Evolutionary conservation across 1,284 basidiomycete species (phyloP).

Genomic region (Apiotrichum brassicae): DNA sequence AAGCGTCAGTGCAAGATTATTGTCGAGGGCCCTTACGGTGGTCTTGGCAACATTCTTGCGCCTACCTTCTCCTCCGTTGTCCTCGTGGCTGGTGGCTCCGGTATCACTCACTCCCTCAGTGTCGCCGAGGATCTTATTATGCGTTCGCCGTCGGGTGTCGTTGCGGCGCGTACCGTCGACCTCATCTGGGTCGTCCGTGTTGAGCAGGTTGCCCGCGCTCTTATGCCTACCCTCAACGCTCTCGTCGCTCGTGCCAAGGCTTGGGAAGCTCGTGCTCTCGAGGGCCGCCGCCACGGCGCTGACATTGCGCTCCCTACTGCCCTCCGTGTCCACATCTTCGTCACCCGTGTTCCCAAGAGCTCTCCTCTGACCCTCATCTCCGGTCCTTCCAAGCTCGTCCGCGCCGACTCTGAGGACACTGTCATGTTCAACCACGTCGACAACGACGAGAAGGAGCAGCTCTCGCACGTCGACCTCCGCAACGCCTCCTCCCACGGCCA

Average conservation of each 20-base stretch:
- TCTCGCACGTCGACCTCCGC: not conserved
- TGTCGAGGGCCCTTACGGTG: slow-evolving; percentile 46
- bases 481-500: not conserved
- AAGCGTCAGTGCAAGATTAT: slow-evolving; percentile 21
- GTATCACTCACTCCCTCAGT: slow-evolving; percentile 39
- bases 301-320: slow-evolving; percentile 25
- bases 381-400: not conserved
- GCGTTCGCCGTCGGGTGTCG: slow-evolving; percentile 34
- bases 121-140: slow-evolving; percentile 38
- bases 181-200: slow-evolving; percentile 44
- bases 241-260: slow-evolving; percentile 36
- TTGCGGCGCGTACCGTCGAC: slow-evolving; percentile 41
- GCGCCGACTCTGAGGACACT: not conserved
- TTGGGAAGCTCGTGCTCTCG: slow-evolving; percentile 29
- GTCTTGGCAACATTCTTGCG: slow-evolving; percentile 38
- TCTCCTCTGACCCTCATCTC: slow-evolving; percentile 32
- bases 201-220: slow-evolving; percentile 32
- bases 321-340: slow-evolving; percentile 38
- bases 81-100: slow-evolving; percentile 44
- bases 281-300: slow-evolving; percentile 20
- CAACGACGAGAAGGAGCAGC: not conserved
- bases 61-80: slow-evolving; percentile 41
- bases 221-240: slow-evolving; percentile 31
- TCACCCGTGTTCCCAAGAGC: slow-evolving; percentile 33
- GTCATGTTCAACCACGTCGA: not conserved